Percentiles rank a stretch among this genome's conserved stretches.
Conservation (phyloP, 352 stramenopile species). For the Phytophthora pisi region DNA sequence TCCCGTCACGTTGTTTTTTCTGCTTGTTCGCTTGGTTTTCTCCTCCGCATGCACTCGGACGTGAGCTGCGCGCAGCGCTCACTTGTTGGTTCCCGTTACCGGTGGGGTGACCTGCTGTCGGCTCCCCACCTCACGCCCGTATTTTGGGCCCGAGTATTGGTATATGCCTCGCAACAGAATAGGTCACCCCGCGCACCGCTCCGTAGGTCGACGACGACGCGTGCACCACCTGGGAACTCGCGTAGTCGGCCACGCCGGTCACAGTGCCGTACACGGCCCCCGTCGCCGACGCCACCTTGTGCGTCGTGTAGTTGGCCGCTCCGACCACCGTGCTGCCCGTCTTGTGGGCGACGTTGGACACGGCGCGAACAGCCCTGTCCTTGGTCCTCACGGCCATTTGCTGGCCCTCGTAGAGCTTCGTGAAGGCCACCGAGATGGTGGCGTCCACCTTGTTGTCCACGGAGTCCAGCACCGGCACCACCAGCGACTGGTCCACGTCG, state of each 20-base stretch:
- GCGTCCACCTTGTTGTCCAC: constrained; percentile 79
- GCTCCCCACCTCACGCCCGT: constrained; percentile 53
- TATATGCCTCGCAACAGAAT: constrained; percentile 64
- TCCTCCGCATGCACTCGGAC: constrained; percentile 32
- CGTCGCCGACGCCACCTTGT: constrained; percentile 35
- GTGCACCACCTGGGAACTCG: constrained; percentile 61
- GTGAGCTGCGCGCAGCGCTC: constrained; percentile 20
- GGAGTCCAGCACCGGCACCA: constrained; percentile 61
- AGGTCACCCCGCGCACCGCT: constrained; percentile 55
- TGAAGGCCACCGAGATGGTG: constrained; percentile 66
- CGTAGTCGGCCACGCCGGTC: constrained; percentile 57
- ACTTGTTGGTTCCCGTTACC: constrained; percentile 42
- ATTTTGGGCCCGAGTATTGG: constrained; percentile 76
- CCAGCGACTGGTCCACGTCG: constrained; percentile 60
- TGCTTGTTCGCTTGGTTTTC: constrained; percentile 23
- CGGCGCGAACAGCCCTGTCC: constrained; percentile 51
- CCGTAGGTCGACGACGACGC: constrained; percentile 74
- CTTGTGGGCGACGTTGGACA: constrained; percentile 46
- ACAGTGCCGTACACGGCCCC: constrained; percentile 44
- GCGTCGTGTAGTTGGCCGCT: constrained; percentile 67
- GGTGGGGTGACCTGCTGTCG: constrained; percentile 46
- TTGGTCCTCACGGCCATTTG: constrained; percentile 69
- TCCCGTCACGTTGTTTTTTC: constrained; percentile 38
- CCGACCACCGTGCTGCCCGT: constrained; percentile 49
- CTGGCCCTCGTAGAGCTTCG: constrained; percentile 70